Evolutionary conservation across 2,329 filamentous ascomycete species (phyloP), one percentile per base, ranked within the genome.

Genomic region (Fusarium xylarioides): DNA sequence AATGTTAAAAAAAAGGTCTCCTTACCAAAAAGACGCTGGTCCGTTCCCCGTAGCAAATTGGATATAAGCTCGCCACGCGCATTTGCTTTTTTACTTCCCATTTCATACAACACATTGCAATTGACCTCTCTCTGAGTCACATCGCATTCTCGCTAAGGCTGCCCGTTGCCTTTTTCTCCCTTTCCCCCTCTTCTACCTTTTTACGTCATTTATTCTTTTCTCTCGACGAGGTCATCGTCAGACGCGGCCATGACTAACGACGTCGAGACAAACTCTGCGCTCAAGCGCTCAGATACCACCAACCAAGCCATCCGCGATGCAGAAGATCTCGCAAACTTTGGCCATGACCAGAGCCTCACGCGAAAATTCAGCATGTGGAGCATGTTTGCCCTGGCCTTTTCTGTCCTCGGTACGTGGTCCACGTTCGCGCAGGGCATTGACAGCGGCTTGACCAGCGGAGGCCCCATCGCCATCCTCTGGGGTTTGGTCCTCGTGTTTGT

Each of bases 311-410:
- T 76, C 18, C 79, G 78, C 55, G 83, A 85, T 75, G 82, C 80
- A 18, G 77, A 77, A 34, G 82, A 84, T 61, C 82, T 85, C 30
- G 83, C 83, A 34, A 78, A 78, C 42, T 76, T 85, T 19, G 83
- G 83, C 68, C 83, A 85, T 70, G 77, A 76, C 47, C 81, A 85
- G 77, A 74, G 74, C 21, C 80, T 85, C 44, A 74, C 78, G 7
- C 82, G 83, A 67, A 85, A 89, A 73, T 90, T 90, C 76, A 83
- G 83, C 76, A 78, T 85, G 11, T 86, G 84, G 85, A 89, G 86
- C 78, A 89, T 90, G 86, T 81, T 90, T 16, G 85, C 86, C 26
- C 82, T 90, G 26, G 86, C 88, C 34, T 89, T 90, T 66, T 87
- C 84, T 65, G 86, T 90, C 19, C 81, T 90, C 35, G 88, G 88